These are phyloP conservation scores for Boechera stricta DNA, from an alignment of 345 rosid genomes.

Conservation along the genomic window DNA sequence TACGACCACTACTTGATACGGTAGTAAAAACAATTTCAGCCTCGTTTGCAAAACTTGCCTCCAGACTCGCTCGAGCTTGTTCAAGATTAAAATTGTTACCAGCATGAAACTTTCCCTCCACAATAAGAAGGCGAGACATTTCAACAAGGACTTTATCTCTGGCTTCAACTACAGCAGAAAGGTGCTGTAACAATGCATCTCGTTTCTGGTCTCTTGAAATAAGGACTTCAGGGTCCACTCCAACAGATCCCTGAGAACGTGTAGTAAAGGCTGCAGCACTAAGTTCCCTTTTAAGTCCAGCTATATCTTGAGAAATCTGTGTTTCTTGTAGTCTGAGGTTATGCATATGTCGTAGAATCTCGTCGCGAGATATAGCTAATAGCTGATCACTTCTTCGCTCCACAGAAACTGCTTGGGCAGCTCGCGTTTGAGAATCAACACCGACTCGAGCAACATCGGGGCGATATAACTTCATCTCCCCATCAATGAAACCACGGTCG, in stretches of 20 bases:
- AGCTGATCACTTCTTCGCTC: slow-evolving; percentile 96
- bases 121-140: slow-evolving; percentile 90
- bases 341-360: slow-evolving; percentile 80
- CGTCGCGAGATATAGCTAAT: slow-evolving; percentile 77
- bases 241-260: slow-evolving; percentile 93
- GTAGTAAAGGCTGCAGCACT: slow-evolving; percentile 71
- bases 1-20: slow-evolving; percentile 97
- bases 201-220: slow-evolving; percentile 81
- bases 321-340: slow-evolving; percentile 76
- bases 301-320: slow-evolving; percentile 74
- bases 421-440: slow-evolving; percentile 94
- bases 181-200: slow-evolving; percentile 79
- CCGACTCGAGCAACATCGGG: slow-evolving; percentile 99
- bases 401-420: slow-evolving; percentile 98
- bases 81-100: slow-evolving; percentile 86
- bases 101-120: slow-evolving; percentile 77
- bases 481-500: slow-evolving; percentile 96
- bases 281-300: slow-evolving; percentile 76
- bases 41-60: slow-evolving; percentile 98
- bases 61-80: slow-evolving; percentile 93
- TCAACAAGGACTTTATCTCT: slow-evolving; percentile 95
- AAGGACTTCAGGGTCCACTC: slow-evolving; percentile 92
- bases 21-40: slow-evolving; percentile 99
- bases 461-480: slow-evolving; percentile 93
- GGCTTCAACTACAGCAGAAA: slow-evolving; percentile 90